Conservation (phyloP, 2,329 filamentous ascomycete genomes). For the Hymenoscyphus linearis region DNA sequence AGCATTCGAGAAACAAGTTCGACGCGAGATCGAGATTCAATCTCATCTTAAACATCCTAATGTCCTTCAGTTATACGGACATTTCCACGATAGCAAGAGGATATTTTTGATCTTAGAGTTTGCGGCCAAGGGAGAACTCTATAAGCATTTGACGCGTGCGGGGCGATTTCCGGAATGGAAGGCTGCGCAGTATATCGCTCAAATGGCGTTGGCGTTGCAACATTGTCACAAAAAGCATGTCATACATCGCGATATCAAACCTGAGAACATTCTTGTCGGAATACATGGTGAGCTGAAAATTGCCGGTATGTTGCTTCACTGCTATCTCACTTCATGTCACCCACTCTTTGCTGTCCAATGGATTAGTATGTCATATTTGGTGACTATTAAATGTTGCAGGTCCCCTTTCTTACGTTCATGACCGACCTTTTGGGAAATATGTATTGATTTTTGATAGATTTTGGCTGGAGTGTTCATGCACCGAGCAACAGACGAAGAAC, state of each 20-base stretch:
- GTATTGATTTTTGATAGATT: constrained; percentile 4
- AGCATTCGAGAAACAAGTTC: constrained; percentile 61
- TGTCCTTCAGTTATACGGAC: constrained; percentile 60
- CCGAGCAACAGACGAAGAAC: constrained; percentile 86
- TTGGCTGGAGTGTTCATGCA: constrained; percentile 84
- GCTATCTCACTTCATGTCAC: neutral
- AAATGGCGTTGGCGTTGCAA: constrained; percentile 70
- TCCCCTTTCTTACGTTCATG: too few species aligned
- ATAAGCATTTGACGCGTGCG: constrained; percentile 63
- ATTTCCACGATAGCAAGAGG: constrained; percentile 65
- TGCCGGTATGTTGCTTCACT: constrained; percentile 9
- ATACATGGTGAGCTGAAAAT: constrained; percentile 97
- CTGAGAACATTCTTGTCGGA: constrained; percentile 88
- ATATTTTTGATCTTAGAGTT: constrained; percentile 68
- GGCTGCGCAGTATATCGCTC: constrained; percentile 65
- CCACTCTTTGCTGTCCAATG: neutral
- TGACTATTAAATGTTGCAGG: neutral
- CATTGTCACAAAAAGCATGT: constrained; percentile 93
- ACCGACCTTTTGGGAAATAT: neutral
- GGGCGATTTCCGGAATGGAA: constrained; percentile 63
- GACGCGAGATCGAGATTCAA: constrained; percentile 67
- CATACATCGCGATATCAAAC: constrained; percentile 93
- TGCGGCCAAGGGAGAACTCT: constrained; percentile 62
- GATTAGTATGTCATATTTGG: too few species aligned
- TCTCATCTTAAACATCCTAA: constrained; percentile 64